Evolutionary conservation across 2,329 filamentous ascomycete species (phyloP).

Genomic region (Botrytis galanthina): DNA sequence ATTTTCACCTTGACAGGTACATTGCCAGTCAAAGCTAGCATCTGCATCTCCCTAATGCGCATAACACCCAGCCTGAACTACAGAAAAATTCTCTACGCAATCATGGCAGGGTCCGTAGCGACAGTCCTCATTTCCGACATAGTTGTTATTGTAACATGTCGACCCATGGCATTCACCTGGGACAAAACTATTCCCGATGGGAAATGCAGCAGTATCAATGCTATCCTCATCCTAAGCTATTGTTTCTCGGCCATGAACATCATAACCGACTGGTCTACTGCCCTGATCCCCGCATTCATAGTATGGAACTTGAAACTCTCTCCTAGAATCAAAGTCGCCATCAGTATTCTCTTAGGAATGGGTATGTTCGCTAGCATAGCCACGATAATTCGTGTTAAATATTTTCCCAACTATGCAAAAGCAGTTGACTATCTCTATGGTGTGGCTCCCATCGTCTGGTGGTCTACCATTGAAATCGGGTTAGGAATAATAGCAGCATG

Average conservation of each 20-base stretch:
- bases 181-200: constrained; percentile 8
- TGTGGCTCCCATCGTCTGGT: constrained; percentile 14
- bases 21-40: constrained; percentile 14
- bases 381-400: constrained; percentile 12
- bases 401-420: constrained; percentile 10
- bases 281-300: constrained; percentile 3
- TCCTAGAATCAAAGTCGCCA: background rate
- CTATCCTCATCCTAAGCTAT: constrained; percentile 16
- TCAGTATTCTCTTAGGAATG: constrained; percentile 1
- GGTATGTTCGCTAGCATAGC: constrained; percentile 15
- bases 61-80: constrained; percentile 11
- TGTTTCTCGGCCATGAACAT: constrained; percentile 13
- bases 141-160: constrained; percentile 10
- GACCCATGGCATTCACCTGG: constrained; percentile 16
- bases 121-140: constrained; percentile 10
- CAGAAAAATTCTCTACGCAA: constrained; percentile 10
- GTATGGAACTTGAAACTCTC: constrained; percentile 10
- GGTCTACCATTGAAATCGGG: constrained; percentile 11
- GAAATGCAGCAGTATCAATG: constrained; percentile 14
- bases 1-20: constrained; percentile 8
- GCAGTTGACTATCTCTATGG: constrained; percentile 7
- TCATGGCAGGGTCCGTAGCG: constrained; percentile 2
- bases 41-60: constrained; percentile 15
- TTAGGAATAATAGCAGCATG: constrained; percentile 5
- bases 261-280: constrained; percentile 14